These are phyloP conservation scores for Aspergillus sp. DNA, from an alignment of 2,329 filamentous ascomycete genomes.

Conservation along the genomic window DNA sequence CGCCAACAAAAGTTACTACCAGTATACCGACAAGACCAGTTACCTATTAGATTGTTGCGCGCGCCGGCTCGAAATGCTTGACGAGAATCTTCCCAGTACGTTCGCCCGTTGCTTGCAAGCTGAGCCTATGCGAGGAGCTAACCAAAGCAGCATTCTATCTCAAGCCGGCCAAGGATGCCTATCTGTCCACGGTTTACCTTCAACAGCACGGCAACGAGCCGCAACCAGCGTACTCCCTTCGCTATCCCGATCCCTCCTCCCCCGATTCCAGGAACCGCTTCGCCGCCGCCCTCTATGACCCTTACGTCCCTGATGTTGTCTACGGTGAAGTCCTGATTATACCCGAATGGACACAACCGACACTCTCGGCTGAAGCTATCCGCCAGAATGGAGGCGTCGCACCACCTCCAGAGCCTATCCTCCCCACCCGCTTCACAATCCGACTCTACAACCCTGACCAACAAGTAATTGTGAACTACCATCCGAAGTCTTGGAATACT, in stretches of 20 bases:
- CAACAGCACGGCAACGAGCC: slow-evolving; percentile 79
- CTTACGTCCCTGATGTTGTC: slow-evolving; percentile 74
- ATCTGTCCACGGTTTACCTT: slow-evolving; percentile 41
- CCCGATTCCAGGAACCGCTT: slow-evolving; percentile 78
- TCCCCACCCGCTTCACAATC: slow-evolving; percentile 77
- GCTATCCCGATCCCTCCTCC: slow-evolving; percentile 70
- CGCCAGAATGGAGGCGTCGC: slow-evolving; percentile 66
- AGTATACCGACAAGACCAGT: background rate
- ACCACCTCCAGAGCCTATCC: slow-evolving; percentile 67
- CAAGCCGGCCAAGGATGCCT: slow-evolving; percentile 50
- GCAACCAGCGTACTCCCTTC: slow-evolving; percentile 74
- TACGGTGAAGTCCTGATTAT: slow-evolving; percentile 83
- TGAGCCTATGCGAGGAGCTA: slow-evolving; percentile 9
- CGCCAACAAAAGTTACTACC: background rate
- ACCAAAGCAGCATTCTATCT: slow-evolving; percentile 57
- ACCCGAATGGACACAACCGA: slow-evolving; percentile 83
- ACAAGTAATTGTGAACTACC: slow-evolving; percentile 65
- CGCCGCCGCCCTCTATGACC: slow-evolving; percentile 80
- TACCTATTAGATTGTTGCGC: background rate
- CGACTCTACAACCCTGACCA: slow-evolving; percentile 95
- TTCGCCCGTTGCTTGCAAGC: background rate
- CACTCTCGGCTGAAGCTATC: slow-evolving; percentile 76
- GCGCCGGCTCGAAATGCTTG: slow-evolving; percentile 63
- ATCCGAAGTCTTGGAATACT: slow-evolving; percentile 75
- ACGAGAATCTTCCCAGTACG: slow-evolving; percentile 84